Evolutionary conservation across 2,329 filamentous ascomycete species (phyloP).

Genomic region (Chaetothyriales sp.): DNA sequence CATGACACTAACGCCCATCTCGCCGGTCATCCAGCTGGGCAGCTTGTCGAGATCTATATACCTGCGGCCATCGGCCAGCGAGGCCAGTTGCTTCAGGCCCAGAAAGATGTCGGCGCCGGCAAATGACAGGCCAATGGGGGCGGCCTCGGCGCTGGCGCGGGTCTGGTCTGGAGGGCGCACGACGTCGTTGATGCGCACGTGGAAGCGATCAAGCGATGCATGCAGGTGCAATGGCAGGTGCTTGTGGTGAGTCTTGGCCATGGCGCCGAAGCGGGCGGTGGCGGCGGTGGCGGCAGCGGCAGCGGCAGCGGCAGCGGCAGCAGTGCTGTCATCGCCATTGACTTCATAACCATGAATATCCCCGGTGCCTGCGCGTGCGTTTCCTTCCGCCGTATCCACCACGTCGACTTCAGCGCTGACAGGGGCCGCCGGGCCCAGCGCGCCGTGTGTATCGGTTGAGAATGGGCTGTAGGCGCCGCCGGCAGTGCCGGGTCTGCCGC

Average conservation of each 20-base stretch:
- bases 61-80: slow-evolving; percentile 47
- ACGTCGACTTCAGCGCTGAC: slow-evolving; percentile 7
- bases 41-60: slow-evolving; percentile 59
- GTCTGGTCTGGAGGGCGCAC: neutral
- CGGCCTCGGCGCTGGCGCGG: slow-evolving; percentile 4
- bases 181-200: slow-evolving; percentile 8
- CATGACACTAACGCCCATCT: slow-evolving; percentile 64
- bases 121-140: slow-evolving; percentile 44
- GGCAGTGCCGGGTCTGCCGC: slow-evolving; percentile 55
- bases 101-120: slow-evolving; percentile 68
- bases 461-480: slow-evolving; percentile 72
- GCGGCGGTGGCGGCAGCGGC: slow-evolving; percentile 30
- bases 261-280: slow-evolving; percentile 22
- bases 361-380: neutral
- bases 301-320: slow-evolving; percentile 34
- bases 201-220: slow-evolving; percentile 13
- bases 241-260: neutral
- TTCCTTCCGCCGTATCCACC: slow-evolving; percentile 11
- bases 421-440: slow-evolving; percentile 8
- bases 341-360: neutral
- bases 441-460: slow-evolving; percentile 20
- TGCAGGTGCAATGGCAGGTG: slow-evolving; percentile 1
- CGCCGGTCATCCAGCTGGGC: slow-evolving; percentile 85
- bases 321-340: neutral
- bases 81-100: slow-evolving; percentile 63